A percentile compares a stretch with the other conserved stretches of the same genome.
Evolutionary conservation across 345 rosid species (phyloP).

Genomic region (Acer negundo): DNA sequence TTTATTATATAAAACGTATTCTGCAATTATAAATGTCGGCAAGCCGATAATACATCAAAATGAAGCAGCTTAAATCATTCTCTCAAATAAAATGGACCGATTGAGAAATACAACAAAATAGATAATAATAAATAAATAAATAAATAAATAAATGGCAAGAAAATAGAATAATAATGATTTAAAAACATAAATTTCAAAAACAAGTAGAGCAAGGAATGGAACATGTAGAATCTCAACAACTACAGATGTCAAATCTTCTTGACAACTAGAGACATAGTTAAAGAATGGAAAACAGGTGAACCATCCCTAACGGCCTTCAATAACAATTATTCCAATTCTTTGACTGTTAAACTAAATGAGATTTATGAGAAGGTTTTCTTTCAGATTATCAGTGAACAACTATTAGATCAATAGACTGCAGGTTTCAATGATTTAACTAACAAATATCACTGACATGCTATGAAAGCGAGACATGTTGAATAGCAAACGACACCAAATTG

Average conservation of each 20-base stretch:
- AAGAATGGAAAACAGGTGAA: no score
- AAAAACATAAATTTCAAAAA: background rate
- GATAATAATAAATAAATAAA: background rate
- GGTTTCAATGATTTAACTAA: slow-evolving; percentile 69
- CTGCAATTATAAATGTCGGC: slow-evolving; percentile 98
- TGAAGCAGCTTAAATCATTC: slow-evolving; percentile 30
- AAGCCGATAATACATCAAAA: slow-evolving; percentile 80
- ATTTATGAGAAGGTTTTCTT: background rate
- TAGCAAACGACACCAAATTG: slow-evolving; percentile 4
- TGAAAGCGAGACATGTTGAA: background rate
- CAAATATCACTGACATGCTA: slow-evolving; percentile 1
- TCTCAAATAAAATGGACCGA: slow-evolving; percentile 17
- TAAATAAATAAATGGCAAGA: no score
- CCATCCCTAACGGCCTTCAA: no score
- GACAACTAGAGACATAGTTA: no score
- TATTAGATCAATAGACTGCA: slow-evolving; percentile 44
- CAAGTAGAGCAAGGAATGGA: no score
- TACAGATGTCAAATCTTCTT: no score
- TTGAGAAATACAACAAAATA: background rate
- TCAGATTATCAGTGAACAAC: background rate
- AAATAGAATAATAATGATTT: no score
- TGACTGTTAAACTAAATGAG: background rate
- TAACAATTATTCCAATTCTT: background rate
- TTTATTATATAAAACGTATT: slow-evolving; percentile 87
- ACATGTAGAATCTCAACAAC: no score